These are phyloP conservation scores for Coniochaeta sp. DNA, from an alignment of 2,329 filamentous ascomycete species.

Conservation along the genomic window DNA sequence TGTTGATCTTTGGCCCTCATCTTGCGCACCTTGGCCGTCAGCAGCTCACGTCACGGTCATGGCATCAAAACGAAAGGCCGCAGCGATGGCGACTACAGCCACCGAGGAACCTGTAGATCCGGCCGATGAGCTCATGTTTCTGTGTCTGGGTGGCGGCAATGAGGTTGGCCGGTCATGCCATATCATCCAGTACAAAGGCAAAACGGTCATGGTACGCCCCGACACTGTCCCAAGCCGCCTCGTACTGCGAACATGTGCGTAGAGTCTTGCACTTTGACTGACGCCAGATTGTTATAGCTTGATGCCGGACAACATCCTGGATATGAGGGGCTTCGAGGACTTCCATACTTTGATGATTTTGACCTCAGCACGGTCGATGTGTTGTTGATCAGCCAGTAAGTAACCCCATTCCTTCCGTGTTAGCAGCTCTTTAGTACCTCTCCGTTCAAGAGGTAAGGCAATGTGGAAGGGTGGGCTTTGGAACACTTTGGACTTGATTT, in stretches of 20 bases:
- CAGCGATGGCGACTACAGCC: conserved; percentile 57
- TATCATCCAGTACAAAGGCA: conserved; percentile 98
- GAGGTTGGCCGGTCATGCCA: conserved; percentile 97
- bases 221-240: not conserved
- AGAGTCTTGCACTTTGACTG: not conserved
- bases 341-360: conserved; percentile 98
- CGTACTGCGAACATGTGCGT: not conserved
- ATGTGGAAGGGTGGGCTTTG: conserved; percentile 5
- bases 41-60: conserved; percentile 39
- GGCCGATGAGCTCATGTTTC: conserved; percentile 87
- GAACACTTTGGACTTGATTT: conserved; percentile 1
- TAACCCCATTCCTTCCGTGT: conserved; percentile 18
- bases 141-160: conserved; percentile 90
- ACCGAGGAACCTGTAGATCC: conserved; percentile 87
- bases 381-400: conserved; percentile 98
- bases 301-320: conserved; percentile 96
- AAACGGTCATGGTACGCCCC: conserved; percentile 84
- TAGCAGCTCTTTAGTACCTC: not conserved
- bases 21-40: not conserved
- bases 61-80: conserved; percentile 89
- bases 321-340: conserved; percentile 85
- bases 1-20: not conserved
- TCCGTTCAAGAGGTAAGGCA: conserved; percentile 5
- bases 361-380: conserved; percentile 96
- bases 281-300: conserved; percentile 52